phyloP scores from a whole-genome alignment of 2,329 filamentous ascomycete genomes.

The Pestalotiopsis sp. region DNA sequence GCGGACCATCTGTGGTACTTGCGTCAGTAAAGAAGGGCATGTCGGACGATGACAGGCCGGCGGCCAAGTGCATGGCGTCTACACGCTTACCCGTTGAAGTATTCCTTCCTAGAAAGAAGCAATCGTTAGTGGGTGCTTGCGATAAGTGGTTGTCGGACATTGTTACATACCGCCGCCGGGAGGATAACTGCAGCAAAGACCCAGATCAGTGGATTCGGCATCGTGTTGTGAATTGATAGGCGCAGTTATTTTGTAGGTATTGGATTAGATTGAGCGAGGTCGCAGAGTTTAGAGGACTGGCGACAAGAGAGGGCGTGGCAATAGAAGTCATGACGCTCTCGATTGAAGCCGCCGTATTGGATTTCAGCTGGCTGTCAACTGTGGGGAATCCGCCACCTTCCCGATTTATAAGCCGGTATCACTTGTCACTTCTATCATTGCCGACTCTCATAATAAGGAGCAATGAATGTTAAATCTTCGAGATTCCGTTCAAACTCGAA shows the following conservation, averaged over 20 bases:
- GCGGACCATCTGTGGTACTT: conserved; percentile 14
- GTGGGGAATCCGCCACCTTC: not conserved
- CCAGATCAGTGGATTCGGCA: conserved; percentile 7
- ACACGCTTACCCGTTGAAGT: not conserved
- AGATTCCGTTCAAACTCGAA: no score
- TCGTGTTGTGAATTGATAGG: not conserved
- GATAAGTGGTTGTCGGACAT: not conserved
- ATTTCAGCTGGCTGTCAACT: not conserved
- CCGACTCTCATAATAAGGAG: no score
- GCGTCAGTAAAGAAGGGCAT: not conserved
- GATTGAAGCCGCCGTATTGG: not conserved
- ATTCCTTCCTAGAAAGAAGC: not conserved
- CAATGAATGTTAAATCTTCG: no score
- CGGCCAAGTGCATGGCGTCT: no score
- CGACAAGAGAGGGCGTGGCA: not conserved
- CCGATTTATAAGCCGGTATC: not conserved
- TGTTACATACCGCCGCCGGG: not conserved
- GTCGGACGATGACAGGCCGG: no score
- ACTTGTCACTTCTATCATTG: not conserved
- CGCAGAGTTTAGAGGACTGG: not conserved
- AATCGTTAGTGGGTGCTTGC: not conserved
- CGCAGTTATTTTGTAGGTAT: not conserved
- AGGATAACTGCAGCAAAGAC: not conserved
- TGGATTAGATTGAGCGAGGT: not conserved
- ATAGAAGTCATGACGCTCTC: not conserved